Conservation (phyloP, 169 alveolate species). For the Prorocentrum cordatum region DNA sequence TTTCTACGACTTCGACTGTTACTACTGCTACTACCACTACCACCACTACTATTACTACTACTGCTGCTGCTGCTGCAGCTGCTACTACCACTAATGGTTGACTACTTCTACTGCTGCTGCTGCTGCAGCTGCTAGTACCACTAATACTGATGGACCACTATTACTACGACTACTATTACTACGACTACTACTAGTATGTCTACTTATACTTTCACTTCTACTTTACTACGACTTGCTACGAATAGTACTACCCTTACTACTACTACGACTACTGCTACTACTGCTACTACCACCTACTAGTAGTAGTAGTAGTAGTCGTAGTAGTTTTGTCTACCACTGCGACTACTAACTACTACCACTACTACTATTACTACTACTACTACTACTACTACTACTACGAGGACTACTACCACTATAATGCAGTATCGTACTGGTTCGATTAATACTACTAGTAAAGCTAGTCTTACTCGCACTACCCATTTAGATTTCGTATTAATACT, state of each 20-base stretch:
- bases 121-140: not conserved
- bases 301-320: not conserved
- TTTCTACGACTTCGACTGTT: not conserved
- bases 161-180: not conserved
- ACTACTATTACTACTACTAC: not conserved
- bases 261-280: not conserved
- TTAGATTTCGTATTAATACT: too few species aligned
- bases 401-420: too few species aligned
- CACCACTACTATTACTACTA: not conserved
- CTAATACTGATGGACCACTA: not conserved
- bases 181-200: not conserved
- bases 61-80: not conserved
- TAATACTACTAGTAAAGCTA: too few species aligned
- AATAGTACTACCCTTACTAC: not conserved
- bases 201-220: not conserved
- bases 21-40: not conserved
- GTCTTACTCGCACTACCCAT: too few species aligned
- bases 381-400: not conserved
- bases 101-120: not conserved
- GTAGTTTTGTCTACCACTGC: not conserved
- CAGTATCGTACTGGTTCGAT: too few species aligned
- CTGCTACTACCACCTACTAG: not conserved
- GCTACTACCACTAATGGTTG: not conserved
- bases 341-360: not conserved
- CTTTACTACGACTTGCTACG: too few species aligned